These are phyloP conservation scores for Melastoma candidum DNA, from an alignment of 441 rosid genomes.

Conservation along the genomic window DNA sequence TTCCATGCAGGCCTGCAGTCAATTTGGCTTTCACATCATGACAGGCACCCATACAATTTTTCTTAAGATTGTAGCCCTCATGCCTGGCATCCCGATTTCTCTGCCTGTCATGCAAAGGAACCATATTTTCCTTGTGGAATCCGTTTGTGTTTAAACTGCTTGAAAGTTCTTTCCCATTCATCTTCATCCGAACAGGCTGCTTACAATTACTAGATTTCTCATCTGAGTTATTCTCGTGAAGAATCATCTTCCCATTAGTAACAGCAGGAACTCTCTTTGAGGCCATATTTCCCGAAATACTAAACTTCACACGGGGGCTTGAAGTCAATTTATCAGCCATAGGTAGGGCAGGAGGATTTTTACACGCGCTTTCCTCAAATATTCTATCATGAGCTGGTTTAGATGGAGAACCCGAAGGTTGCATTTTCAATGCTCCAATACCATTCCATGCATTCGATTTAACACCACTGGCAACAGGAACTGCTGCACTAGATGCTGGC, in stretches of 20 bases:
- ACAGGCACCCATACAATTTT: conserved; percentile 22
- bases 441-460: conserved; percentile 44
- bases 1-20: conserved; percentile 23
- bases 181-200: conserved; percentile 21
- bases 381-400: conserved; percentile 28
- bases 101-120: background rate
- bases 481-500: conserved; percentile 31
- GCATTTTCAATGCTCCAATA: conserved; percentile 32
- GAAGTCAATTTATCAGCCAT: conserved; percentile 51
- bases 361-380: conserved; percentile 28
- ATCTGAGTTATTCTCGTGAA: conserved; percentile 30
- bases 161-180: conserved; percentile 30
- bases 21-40: conserved; percentile 23
- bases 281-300: conserved; percentile 41
- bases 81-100: conserved; percentile 15
- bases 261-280: conserved; percentile 35
- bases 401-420: conserved; percentile 23
- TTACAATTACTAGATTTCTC: conserved; percentile 28
- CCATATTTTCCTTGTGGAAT: conserved; percentile 13
- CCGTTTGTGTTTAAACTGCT: conserved; percentile 7
- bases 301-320: conserved; percentile 40
- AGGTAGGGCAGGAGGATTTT: conserved; percentile 26
- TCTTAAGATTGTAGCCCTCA: conserved; percentile 19
- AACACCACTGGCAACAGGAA: conserved; percentile 40
- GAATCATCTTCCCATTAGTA: conserved; percentile 35